These are phyloP conservation scores for Chlorella variabilis DNA, from an alignment of 163 green algal genomes.

Conservation along the genomic window DNA sequence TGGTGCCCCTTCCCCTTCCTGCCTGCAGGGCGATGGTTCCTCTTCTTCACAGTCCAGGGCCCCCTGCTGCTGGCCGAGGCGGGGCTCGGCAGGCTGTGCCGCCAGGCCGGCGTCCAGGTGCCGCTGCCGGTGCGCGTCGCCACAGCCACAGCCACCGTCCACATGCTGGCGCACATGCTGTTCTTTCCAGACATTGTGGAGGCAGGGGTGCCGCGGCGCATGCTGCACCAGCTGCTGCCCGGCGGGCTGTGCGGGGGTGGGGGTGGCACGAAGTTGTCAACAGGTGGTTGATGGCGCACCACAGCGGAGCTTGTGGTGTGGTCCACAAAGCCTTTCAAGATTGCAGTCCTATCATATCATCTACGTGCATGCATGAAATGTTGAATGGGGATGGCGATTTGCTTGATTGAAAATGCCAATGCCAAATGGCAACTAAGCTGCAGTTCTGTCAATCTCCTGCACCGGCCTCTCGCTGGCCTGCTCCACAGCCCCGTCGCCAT, in stretches of 20 bases:
- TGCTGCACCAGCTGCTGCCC: conserved; percentile 17
- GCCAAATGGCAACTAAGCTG: too few relatives aligned
- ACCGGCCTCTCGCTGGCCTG: too few relatives aligned
- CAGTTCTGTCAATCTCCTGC: too few relatives aligned
- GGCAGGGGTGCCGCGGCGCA: neutral
- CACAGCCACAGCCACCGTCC: neutral
- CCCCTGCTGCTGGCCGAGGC: conserved; percentile 10
- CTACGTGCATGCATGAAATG: too few relatives aligned
- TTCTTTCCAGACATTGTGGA: conserved; percentile 5
- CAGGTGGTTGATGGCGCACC: too few relatives aligned
- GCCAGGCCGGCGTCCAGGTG: neutral
- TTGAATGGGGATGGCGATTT: too few relatives aligned
- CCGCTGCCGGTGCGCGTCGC: neutral
- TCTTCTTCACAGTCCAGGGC: conserved; percentile 10
- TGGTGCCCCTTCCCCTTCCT: too few relatives aligned
- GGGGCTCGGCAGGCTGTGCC: neutral
- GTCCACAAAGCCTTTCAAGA: too few relatives aligned
- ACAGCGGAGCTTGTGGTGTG: too few relatives aligned
- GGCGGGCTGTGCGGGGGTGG: neutral
- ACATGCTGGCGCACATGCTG: neutral
- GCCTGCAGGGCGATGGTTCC: conserved; percentile 5
- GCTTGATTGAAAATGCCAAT: too few relatives aligned
- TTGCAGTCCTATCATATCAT: too few relatives aligned
- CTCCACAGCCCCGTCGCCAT: neutral
- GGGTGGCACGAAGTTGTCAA: too few relatives aligned